phyloP scores from a whole-genome alignment of 2,329 filamentous ascomycete species.

The Aspergillus latus region DNA sequence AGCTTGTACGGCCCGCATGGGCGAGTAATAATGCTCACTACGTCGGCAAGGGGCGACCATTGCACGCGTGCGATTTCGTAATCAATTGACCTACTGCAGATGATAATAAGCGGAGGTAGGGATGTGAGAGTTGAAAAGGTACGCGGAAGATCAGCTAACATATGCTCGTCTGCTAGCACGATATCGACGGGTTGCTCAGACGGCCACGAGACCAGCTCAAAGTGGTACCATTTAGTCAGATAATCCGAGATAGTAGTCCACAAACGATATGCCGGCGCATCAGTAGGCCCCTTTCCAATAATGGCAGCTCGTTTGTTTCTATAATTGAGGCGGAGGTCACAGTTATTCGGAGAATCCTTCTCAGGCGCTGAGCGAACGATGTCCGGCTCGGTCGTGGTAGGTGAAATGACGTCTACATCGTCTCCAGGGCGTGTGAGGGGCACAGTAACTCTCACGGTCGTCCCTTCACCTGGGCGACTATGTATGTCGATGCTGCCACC shows the following conservation, averaged over 20 bases:
- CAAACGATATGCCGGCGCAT: conserved; percentile 19
- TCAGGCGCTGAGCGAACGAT: conserved; percentile 8
- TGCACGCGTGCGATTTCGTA: conserved; percentile 30
- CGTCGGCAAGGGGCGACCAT: conserved; percentile 32
- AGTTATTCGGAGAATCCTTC: conserved; percentile 25
- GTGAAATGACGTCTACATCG: conserved; percentile 15
- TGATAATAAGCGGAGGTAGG: conserved; percentile 37
- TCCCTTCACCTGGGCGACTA: conserved; percentile 56
- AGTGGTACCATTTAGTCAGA: conserved; percentile 38
- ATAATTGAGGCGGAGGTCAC: conserved; percentile 28
- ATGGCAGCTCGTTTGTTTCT: conserved; percentile 31
- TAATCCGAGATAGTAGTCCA: conserved; percentile 34
- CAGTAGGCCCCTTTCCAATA: conserved; percentile 27
- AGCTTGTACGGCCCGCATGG: conserved; percentile 45
- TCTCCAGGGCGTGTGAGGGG: conserved; percentile 37
- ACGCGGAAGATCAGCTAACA: conserved; percentile 25
- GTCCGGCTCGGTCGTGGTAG: conserved; percentile 8
- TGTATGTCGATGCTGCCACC: conserved; percentile 60
- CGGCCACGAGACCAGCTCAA: conserved; percentile 35
- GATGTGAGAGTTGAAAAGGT: conserved; percentile 14
- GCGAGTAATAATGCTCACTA: conserved; percentile 40
- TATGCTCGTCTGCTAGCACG: conserved; percentile 36
- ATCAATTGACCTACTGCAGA: conserved; percentile 40
- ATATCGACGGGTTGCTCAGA: conserved; percentile 32
- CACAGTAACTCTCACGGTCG: conserved; percentile 53